Evolutionary conservation across 2,329 filamentous ascomycete species (phyloP).

Genomic region (Diplodia scrobiculata): DNA sequence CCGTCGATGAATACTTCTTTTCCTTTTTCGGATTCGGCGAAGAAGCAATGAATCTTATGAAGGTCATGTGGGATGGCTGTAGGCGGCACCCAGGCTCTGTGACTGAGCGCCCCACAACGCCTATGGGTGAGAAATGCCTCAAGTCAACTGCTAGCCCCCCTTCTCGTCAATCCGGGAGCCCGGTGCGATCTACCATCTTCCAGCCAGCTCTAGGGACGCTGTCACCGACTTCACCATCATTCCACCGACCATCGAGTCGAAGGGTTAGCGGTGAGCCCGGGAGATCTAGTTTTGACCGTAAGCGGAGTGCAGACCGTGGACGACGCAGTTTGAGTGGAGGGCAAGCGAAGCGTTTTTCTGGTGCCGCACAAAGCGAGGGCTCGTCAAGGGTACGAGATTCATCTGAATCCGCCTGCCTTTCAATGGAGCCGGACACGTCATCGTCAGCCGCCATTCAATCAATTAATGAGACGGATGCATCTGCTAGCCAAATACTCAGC

Average conservation of each 20-base stretch:
- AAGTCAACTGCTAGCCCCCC: slow-evolving; percentile 31
- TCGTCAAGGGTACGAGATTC: slow-evolving; percentile 44
- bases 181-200: slow-evolving; percentile 22
- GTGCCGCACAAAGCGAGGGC: background rate
- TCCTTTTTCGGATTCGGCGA: slow-evolving; percentile 87
- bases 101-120: slow-evolving; percentile 7
- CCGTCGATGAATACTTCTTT: slow-evolving; percentile 98
- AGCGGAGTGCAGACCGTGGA: slow-evolving; percentile 44
- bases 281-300: slow-evolving; percentile 45
- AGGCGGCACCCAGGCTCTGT: slow-evolving; percentile 39
- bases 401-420: slow-evolving; percentile 48
- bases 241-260: slow-evolving; percentile 42
- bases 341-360: background rate
- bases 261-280: slow-evolving; percentile 49
- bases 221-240: slow-evolving; percentile 44
- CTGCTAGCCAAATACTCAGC: slow-evolving; percentile 85
- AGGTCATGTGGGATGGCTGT: slow-evolving; percentile 68
- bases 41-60: slow-evolving; percentile 78
- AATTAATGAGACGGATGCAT: slow-evolving; percentile 70
- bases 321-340: slow-evolving; percentile 16
- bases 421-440: slow-evolving; percentile 57
- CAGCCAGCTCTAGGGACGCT: slow-evolving; percentile 43
- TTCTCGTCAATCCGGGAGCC: slow-evolving; percentile 6
- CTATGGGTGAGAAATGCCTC: slow-evolving; percentile 7
- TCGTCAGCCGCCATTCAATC: slow-evolving; percentile 67